Evolutionary conservation across 192 early-diverging fungal species (phyloP).

Genomic region (Dimargaris xerosporica): DNA sequence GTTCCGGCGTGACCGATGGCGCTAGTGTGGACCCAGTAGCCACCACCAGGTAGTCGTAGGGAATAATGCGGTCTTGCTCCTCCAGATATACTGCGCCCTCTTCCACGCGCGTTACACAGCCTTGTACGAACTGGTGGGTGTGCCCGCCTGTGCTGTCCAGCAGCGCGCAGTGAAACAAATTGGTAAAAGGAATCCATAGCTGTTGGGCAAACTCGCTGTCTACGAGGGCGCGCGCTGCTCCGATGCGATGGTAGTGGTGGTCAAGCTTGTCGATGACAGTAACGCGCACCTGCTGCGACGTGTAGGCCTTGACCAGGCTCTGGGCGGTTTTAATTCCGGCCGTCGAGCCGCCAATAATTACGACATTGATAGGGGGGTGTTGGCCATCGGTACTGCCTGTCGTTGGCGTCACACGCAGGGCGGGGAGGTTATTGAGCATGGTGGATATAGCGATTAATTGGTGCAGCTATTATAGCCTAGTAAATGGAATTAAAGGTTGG

Average conservation of each 20-base stretch:
- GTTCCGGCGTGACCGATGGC: slow-evolving; percentile 21
- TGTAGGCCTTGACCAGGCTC: slow-evolving; percentile 20
- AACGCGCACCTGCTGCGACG: slow-evolving; percentile 25
- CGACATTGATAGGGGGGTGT: slow-evolving; percentile 16
- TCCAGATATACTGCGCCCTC: slow-evolving; percentile 25
- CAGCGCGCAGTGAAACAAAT: slow-evolving; percentile 18
- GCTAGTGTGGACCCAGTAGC: slow-evolving; percentile 36
- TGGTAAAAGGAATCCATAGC: slow-evolving; percentile 32
- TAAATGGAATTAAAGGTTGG: too few species aligned
- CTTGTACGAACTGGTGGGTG: slow-evolving; percentile 30
- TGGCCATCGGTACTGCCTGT: too few species aligned
- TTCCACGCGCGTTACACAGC: slow-evolving; percentile 22
- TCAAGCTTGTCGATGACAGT: slow-evolving; percentile 36
- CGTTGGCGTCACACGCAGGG: too few species aligned
- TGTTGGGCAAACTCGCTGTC: slow-evolving; percentile 29
- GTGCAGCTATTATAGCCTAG: too few species aligned
- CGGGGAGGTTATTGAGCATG: too few species aligned
- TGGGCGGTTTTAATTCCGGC: slow-evolving; percentile 30
- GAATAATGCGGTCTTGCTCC: slow-evolving; percentile 17
- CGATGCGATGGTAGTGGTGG: slow-evolving; percentile 40
- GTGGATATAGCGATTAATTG: too few species aligned
- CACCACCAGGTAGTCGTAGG: slow-evolving; percentile 36
- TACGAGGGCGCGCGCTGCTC: slow-evolving; percentile 29
- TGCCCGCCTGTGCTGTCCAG: neutral
- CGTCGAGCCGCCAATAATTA: slow-evolving; percentile 37